Evolutionary conservation across 495 filamentous ascomycete genomes (phyloP), one percentile per base, ranked within the genome.

Genomic region (Umbilicaria muhlenbergii): DNA sequence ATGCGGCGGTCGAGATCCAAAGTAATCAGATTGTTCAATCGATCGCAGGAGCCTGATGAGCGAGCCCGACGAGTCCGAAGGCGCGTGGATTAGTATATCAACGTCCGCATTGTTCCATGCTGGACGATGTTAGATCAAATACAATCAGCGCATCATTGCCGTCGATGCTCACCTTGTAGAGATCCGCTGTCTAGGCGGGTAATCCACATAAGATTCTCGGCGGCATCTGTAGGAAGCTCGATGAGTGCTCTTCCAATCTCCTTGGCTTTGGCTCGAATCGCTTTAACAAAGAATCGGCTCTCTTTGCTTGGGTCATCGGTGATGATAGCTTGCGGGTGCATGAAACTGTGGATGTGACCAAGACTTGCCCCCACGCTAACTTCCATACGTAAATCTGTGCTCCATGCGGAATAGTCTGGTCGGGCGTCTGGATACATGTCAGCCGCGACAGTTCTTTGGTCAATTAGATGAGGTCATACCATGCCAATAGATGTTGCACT

Each of bases 61-160:
- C 38, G 79, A 81, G 2, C 83, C 83, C 8, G 83, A 75, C 19
- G 76, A 73, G 3, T 74, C 66, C 7, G 71, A 57, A 11, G 77
- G 66, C n/a, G 80, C 81, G 39, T 86, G 79, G 31, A 94, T 73
- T 8, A 88, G 57, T 17, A 94, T 80, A 42, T 92, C 83, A 38
- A 93, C 66, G 33, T 65, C 71, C 5, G 80, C 61, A 36, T 74
- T 72, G 51, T 84, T 77, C 86, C 86, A 94, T 21, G 69, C 83
- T 84, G 47, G 0, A 32, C 11, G 14, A n/a, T 35, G 40, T 55
- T 34, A 55, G 52, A 39, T 24, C 13, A 40, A 28, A 43, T 12
- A 32, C 12, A 11, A 42, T 2, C 38, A 34, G 41, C 7, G 3
- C 3, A 36, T 32, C 5, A 42, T 28, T 6, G 8, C 24, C 6